Evolutionary conservation across 305 asterid genomes (phyloP).

Genomic region (Ajuga reptans): DNA sequence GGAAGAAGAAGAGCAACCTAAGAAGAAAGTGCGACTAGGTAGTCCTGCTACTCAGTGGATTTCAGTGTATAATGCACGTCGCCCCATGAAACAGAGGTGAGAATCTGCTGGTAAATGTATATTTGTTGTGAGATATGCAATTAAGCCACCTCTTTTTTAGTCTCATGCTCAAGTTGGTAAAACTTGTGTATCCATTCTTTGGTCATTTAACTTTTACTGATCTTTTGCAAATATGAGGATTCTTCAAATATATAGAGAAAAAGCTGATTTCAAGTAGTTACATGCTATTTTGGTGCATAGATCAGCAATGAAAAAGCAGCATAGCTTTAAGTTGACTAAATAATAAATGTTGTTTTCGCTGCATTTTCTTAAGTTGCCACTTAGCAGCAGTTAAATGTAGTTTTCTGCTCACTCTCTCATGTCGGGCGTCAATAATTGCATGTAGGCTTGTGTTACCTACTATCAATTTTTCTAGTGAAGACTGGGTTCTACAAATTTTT

Average conservation of each 20-base stretch:
- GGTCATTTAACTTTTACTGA: neutral
- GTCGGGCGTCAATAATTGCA: neutral
- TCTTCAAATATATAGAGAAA: neutral
- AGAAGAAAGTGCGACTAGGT: constrained; percentile 91
- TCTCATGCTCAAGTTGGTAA: neutral
- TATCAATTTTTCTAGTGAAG: neutral
- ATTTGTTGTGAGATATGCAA: neutral
- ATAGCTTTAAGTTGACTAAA: neutral
- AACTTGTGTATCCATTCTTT: neutral
- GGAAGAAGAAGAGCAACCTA: constrained; percentile 98
- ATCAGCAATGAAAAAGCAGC: neutral
- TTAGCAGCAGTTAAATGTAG: neutral
- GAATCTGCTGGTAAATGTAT: constrained; percentile 6
- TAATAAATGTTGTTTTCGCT: neutral
- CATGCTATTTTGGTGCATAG: neutral
- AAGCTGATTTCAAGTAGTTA: neutral
- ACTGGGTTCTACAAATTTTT: neutral
- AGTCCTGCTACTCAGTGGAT: constrained; percentile 99
- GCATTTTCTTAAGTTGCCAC: neutral
- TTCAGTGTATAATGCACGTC: constrained; percentile 89
- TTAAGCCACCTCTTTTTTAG: neutral
- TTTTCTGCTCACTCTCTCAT: neutral
- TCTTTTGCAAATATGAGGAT: neutral
- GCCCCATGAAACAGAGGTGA: constrained; percentile 97
- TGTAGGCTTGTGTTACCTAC: neutral